Conservation (phyloP, 164 flowering plant species). For the Sextonia rubra region DNA sequence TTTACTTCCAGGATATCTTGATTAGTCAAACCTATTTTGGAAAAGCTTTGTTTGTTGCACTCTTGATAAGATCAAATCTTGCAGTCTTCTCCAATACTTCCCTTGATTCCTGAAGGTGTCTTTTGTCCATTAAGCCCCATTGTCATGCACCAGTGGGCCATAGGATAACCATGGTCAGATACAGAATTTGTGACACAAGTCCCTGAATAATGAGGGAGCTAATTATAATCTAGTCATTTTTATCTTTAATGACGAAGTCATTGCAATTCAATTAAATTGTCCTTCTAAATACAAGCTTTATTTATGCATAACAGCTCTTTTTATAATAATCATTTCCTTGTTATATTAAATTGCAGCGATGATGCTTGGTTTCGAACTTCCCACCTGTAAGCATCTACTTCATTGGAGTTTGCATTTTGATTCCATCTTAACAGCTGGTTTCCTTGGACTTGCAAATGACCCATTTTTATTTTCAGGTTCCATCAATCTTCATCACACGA, state of each 20-base stretch:
- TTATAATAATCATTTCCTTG: neutral
- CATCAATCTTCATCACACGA: conserved; percentile 49
- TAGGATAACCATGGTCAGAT: neutral
- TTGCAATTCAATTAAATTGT: neutral
- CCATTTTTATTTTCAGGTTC: conserved; percentile 40
- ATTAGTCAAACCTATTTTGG: too few relatives aligned
- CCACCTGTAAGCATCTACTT: conserved; percentile 51
- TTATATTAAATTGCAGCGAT: conserved; percentile 43
- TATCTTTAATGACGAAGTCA: neutral
- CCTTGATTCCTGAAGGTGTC: too few relatives aligned
- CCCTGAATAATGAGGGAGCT: neutral
- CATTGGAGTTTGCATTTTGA: neutral
- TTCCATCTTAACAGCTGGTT: neutral
- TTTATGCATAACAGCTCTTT: neutral
- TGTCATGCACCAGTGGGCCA: too few relatives aligned
- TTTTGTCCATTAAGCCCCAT: too few relatives aligned
- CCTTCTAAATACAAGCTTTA: neutral
- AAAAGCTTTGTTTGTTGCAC: too few relatives aligned
- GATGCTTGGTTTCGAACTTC: conserved; percentile 52
- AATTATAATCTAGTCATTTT: neutral
- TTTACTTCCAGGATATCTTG: too few relatives aligned
- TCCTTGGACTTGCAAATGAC: neutral
- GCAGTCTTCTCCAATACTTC: too few relatives aligned
- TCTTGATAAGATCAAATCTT: too few relatives aligned
- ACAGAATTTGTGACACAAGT: neutral